Evolutionary conservation across 257 asterid species (phyloP).

Genomic region (Pogostemon cablin): DNA sequence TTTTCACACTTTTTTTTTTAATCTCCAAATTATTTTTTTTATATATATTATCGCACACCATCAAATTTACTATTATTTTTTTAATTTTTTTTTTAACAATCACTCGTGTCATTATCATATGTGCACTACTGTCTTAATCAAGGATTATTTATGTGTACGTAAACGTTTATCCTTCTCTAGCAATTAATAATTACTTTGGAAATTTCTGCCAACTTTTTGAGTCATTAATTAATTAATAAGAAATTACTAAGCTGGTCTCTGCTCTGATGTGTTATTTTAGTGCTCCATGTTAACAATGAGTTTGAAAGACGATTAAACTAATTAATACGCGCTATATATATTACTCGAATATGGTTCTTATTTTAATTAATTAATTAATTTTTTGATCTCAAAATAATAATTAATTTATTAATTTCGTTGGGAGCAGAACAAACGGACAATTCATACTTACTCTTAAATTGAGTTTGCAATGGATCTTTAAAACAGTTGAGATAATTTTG

Average conservation of each 20-base stretch:
- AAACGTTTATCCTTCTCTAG: constrained; percentile 19
- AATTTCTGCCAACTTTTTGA: constrained; percentile 9
- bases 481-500: too few relatives aligned
- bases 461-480: too few relatives aligned
- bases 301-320: constrained; percentile 10
- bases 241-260: neutral
- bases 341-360: constrained; percentile 1
- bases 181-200: constrained; percentile 2
- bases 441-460: too few relatives aligned
- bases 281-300: constrained; percentile 19
- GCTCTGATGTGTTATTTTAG: neutral
- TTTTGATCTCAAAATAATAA: too few relatives aligned
- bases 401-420: neutral
- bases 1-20: constrained; percentile 20
- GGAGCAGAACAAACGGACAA: neutral
- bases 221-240: neutral
- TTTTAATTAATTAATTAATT: neutral
- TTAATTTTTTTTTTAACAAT: neutral
- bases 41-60: constrained; percentile 18
- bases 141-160: neutral
- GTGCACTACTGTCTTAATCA: constrained; percentile 20
- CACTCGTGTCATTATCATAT: constrained; percentile 34
- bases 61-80: constrained; percentile 20
- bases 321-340: neutral
- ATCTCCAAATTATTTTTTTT: neutral